These are phyloP conservation scores for Trametes polyzona DNA, from an alignment of 1,284 basidiomycete species.

Conservation along the genomic window DNA sequence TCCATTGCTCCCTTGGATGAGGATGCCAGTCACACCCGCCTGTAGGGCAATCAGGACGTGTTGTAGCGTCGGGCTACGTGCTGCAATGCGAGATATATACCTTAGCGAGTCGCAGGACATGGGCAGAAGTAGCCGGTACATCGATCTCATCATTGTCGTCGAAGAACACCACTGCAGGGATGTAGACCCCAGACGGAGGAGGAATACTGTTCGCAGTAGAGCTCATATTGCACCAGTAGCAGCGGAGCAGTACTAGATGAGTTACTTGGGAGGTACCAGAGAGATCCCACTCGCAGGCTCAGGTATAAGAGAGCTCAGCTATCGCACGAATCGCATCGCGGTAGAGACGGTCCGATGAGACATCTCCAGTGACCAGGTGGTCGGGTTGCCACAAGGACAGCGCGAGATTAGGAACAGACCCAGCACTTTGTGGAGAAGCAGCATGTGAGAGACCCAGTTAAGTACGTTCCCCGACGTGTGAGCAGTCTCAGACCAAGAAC, in stretches of 20 bases:
- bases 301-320: conserved; percentile 3
- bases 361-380: background rate
- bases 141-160: conserved; percentile 69
- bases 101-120: conserved; percentile 69
- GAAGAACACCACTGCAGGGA: conserved; percentile 77
- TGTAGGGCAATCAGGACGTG: conserved; percentile 29
- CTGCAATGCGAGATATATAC: conserved; percentile 34
- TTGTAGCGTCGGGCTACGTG: background rate
- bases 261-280: background rate
- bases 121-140: conserved; percentile 57
- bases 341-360: conserved; percentile 6
- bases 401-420: background rate
- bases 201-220: conserved; percentile 28
- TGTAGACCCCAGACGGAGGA: conserved; percentile 71
- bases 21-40: conserved; percentile 74
- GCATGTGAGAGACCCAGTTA: conserved; percentile 1
- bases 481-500: background rate
- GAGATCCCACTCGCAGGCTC: background rate
- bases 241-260: background rate
- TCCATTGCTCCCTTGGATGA: conserved; percentile 79
- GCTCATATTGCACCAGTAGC: background rate
- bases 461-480: background rate
- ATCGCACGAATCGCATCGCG: conserved; percentile 11
- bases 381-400: conserved; percentile 7
- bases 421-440: background rate